phyloP scores from a whole-genome alignment of 371 early-diverging fungal genomes.

The Mortierella sp. region DNA sequence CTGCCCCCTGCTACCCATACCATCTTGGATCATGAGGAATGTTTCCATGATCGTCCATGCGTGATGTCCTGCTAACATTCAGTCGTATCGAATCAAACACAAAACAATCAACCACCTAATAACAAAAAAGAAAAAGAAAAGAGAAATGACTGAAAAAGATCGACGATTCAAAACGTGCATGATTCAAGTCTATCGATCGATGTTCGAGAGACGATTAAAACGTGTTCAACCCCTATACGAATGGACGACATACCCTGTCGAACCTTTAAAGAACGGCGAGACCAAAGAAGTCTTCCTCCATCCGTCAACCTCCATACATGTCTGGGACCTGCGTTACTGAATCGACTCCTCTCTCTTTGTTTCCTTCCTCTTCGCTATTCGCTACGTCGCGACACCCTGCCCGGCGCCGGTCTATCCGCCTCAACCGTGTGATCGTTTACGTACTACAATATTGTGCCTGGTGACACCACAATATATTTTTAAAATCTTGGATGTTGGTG shows the following conservation, averaged over 20 bases:
- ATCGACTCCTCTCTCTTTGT: constrained; percentile 41
- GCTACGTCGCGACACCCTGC: constrained; percentile 2
- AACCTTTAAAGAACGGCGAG: constrained; percentile 20
- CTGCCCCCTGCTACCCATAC: not conserved
- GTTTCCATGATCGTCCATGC: constrained; percentile 16
- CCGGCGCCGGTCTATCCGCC: not conserved
- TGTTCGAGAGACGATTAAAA: constrained; percentile 17
- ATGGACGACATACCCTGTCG: constrained; percentile 15
- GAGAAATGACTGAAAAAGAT: too few species aligned
- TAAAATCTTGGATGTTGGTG: constrained; percentile 17
- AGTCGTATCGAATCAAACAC: constrained; percentile 31
- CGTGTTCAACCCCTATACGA: constrained; percentile 15
- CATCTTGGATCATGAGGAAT: not conserved
- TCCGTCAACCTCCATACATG: constrained; percentile 22
- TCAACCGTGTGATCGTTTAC: not conserved
- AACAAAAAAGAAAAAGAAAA: not conserved
- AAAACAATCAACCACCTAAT: not conserved
- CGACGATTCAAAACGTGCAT: not conserved
- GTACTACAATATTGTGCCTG: too few species aligned
- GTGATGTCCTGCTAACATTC: constrained; percentile 40
- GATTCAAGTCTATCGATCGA: constrained; percentile 33
- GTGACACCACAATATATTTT: too few species aligned
- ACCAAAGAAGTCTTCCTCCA: constrained; percentile 12
- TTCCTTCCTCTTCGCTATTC: constrained; percentile 16
- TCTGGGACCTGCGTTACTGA: constrained; percentile 49